Evolutionary conservation across 164 flowering plant species (phyloP).

Genomic region (Umbellularia californica): DNA sequence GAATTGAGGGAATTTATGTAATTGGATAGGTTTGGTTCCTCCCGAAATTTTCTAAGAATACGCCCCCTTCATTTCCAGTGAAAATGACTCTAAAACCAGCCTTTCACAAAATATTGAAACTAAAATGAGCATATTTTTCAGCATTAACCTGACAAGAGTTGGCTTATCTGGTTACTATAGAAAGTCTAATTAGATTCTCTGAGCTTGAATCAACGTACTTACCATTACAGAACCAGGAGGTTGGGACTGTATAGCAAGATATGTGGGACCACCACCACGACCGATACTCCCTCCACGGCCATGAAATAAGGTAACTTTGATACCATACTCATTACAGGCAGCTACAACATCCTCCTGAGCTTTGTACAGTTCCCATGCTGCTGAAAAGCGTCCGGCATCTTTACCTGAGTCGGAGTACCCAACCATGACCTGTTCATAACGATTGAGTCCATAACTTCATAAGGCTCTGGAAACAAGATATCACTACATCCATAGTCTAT

Average conservation of each 20-base stretch:
- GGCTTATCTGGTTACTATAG: background rate
- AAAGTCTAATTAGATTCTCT: background rate
- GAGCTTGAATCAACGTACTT: constrained; percentile 3
- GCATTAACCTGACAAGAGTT: background rate
- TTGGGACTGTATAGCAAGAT: constrained; percentile 95
- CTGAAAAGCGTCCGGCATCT: constrained; percentile 95
- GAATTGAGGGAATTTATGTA: too few relatives aligned
- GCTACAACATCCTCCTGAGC: constrained; percentile 96
- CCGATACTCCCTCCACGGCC: constrained; percentile 99
- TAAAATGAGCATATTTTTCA: background rate
- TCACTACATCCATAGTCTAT: constrained; percentile 26
- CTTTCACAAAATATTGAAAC: background rate
- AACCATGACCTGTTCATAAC: constrained; percentile 79
- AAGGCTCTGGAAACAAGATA: background rate
- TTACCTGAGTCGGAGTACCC: constrained; percentile 96
- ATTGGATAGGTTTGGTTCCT: too few relatives aligned
- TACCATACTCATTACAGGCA: constrained; percentile 84
- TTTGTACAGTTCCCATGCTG: constrained; percentile 97
- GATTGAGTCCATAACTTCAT: background rate
- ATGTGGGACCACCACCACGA: constrained; percentile 96
- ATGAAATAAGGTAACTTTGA: constrained; percentile 87
- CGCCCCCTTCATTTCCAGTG: too few relatives aligned
- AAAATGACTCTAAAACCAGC: too few relatives aligned
- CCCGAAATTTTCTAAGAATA: too few relatives aligned
- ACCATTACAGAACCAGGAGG: constrained; percentile 99